Conservation (phyloP, 2,329 filamentous ascomycete species). For the Sporothrix phasma region DNA sequence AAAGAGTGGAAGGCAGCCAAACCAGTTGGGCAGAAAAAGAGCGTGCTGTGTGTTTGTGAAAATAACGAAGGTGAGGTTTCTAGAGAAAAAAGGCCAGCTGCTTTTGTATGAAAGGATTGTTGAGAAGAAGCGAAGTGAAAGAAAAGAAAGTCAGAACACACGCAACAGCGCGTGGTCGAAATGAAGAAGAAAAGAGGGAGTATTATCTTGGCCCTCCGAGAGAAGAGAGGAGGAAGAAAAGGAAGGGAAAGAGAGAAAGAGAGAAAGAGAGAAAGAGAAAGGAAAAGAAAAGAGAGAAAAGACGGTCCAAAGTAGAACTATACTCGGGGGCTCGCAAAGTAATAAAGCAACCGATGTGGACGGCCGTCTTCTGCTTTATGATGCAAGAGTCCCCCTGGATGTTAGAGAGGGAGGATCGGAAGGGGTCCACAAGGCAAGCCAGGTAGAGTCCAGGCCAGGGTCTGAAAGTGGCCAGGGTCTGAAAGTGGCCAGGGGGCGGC, state of each 20-base stretch:
- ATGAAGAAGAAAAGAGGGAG: slow-evolving; percentile 19
- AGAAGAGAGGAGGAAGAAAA: slow-evolving; percentile 20
- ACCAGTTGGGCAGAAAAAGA: slow-evolving; percentile 39
- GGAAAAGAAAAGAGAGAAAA: slow-evolving; percentile 15
- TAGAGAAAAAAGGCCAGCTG: slow-evolving; percentile 33
- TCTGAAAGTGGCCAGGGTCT: background rate
- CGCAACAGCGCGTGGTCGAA: slow-evolving; percentile 22
- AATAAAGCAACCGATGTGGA: slow-evolving; percentile 20
- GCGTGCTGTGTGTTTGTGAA: slow-evolving; percentile 21
- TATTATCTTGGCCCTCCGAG: slow-evolving; percentile 16
- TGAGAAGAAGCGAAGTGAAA: slow-evolving; percentile 27
- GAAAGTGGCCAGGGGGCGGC: background rate
- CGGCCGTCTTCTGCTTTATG: background rate
- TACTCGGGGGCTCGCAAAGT: slow-evolving; percentile 1
- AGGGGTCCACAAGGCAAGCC: slow-evolving; percentile 22
- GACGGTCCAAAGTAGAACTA: no score
- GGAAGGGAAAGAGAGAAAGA: background rate
- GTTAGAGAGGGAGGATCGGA: no score
- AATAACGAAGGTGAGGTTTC: slow-evolving; percentile 25
- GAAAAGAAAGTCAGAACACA: slow-evolving; percentile 32
- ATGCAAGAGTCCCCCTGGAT: no score
- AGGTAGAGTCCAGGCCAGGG: background rate
- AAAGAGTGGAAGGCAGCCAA: slow-evolving; percentile 49
- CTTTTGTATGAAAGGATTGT: slow-evolving; percentile 16
- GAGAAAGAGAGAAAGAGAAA: background rate